These are phyloP conservation scores for Piper longum DNA, from an alignment of 164 flowering plant species.

Conservation along the genomic window DNA sequence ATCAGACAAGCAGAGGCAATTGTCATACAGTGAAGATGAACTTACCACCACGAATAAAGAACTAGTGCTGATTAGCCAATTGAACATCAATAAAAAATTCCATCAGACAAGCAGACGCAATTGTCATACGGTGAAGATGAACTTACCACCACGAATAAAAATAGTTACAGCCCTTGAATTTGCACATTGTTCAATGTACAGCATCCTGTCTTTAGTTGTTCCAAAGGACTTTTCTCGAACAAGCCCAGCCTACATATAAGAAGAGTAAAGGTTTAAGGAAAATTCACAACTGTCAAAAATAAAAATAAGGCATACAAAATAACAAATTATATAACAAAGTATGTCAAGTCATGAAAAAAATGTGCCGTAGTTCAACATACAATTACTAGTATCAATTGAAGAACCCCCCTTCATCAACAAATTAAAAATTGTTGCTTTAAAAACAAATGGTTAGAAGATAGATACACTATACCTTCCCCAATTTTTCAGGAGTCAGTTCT, in stretches of 20 bases:
- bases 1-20: background rate
- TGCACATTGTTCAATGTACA: constrained; percentile 95
- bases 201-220: constrained; percentile 93
- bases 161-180: constrained; percentile 89
- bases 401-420: too few species aligned
- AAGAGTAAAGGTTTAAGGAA: background rate
- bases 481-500: constrained; percentile 81
- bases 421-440: too few species aligned
- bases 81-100: too few species aligned
- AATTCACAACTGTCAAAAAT: background rate
- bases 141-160: constrained; percentile 84
- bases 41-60: constrained; percentile 88
- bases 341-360: too few species aligned
- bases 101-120: background rate
- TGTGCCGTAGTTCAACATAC: too few species aligned
- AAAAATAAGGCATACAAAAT: background rate
- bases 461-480: constrained; percentile 51
- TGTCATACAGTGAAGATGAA: constrained; percentile 2
- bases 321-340: background rate
- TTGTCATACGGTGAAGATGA: constrained; percentile 1
- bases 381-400: too few species aligned
- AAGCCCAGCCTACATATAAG: constrained; percentile 62
- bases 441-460: background rate
- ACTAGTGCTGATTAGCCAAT: background rate
- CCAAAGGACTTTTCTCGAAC: constrained; percentile 94